A percentile compares a stretch with the other conserved stretches of the same genome.
Evolutionary conservation across 2,329 filamentous ascomycete species (phyloP).

Genomic region (Fusarium albidum): DNA sequence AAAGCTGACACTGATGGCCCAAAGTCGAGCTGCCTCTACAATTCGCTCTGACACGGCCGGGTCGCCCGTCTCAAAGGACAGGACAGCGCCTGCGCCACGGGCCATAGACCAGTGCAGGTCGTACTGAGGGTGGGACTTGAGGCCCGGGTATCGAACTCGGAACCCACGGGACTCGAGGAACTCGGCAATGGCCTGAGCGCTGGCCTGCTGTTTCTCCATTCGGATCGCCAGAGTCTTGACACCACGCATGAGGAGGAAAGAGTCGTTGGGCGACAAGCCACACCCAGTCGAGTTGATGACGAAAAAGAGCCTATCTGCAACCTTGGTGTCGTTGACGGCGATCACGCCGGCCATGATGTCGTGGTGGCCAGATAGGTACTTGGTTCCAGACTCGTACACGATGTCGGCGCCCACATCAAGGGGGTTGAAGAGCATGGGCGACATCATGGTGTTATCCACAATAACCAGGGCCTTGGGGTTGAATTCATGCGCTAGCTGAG

Average conservation of each 20-base stretch:
- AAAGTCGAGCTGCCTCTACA: slow-evolving; percentile 89
- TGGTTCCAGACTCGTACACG: slow-evolving; percentile 97
- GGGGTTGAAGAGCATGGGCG: slow-evolving; percentile 91
- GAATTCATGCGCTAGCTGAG: slow-evolving; percentile 76
- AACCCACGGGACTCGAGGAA: slow-evolving; percentile 94
- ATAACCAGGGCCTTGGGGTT: slow-evolving; percentile 84
- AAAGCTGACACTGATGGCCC: slow-evolving; percentile 96
- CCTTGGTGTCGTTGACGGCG: slow-evolving; percentile 80
- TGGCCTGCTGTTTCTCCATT: slow-evolving; percentile 98
- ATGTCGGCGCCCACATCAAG: slow-evolving; percentile 95
- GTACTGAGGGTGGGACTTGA: slow-evolving; percentile 96
- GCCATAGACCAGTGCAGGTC: slow-evolving; percentile 96
- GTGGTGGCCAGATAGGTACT: slow-evolving; percentile 97
- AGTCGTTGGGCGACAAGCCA: slow-evolving; percentile 93
- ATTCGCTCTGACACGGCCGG: slow-evolving; percentile 85
- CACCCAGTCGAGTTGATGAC: slow-evolving; percentile 97
- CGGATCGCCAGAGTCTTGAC: slow-evolving; percentile 97
- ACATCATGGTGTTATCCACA: slow-evolving; percentile 99
- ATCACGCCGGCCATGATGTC: slow-evolving; percentile 99
- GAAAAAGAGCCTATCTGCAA: slow-evolving; percentile 93
- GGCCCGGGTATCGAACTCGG: slow-evolving; percentile 91
- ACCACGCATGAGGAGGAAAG: slow-evolving; percentile 92
- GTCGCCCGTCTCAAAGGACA: slow-evolving; percentile 96
- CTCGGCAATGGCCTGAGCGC: slow-evolving; percentile 88
- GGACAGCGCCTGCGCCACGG: slow-evolving; percentile 89